Evolutionary conservation across 2,329 filamentous ascomycete species (phyloP), one percentile per base, ranked within the genome.

Genomic region (Thelonectria discophora): DNA sequence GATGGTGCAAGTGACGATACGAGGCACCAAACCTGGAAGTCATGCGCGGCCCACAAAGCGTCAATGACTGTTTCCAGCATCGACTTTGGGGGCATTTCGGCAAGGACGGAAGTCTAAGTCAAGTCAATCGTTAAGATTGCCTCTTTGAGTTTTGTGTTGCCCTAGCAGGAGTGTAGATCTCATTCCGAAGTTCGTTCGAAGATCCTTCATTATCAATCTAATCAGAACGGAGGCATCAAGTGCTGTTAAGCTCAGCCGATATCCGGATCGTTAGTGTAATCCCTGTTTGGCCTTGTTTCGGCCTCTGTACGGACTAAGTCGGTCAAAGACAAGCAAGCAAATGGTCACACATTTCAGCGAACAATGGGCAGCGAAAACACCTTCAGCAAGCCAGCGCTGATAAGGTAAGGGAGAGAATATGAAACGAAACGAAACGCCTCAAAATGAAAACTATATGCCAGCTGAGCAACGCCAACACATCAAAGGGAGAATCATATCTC

Each of bases 391-490:
- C 58, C 47, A 51, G 42, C 47, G 52, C 18, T 57, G 46, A n/a
- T 32, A 43, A 48, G 15, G 47, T 27, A 8, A 15, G 15, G 11
- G 15, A 17, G 17, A 27, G 37, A 30, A 50, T 18, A 32, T 21
- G 43, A 61, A 48, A 52, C 58, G 42, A 60, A 61, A 57, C 58
- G 53, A 61, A 53, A 55, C 32, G 42, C 24, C 32, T 18, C 15
- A 27, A 47, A 34, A 20, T 32, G 15, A 27, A 27, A 4, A 12
- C 7, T 30, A 12, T n/a, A 51, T 43, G 17, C 27, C 40, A 24
- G 24, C 27, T 11, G 18, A 43, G 32, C 21, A 17, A n/a, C 46
- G 13, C 27, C 42, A 47, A 51, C 20, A 21, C 24, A 34, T 20
- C 53, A 47, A 39, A 30, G 7, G 2, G 27, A 30, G 27, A 30